Evolutionary conservation across 192 early-diverging fungal genomes (phyloP), one percentile per base, ranked within the genome.

Genomic region (Entomortierella lignicola): DNA sequence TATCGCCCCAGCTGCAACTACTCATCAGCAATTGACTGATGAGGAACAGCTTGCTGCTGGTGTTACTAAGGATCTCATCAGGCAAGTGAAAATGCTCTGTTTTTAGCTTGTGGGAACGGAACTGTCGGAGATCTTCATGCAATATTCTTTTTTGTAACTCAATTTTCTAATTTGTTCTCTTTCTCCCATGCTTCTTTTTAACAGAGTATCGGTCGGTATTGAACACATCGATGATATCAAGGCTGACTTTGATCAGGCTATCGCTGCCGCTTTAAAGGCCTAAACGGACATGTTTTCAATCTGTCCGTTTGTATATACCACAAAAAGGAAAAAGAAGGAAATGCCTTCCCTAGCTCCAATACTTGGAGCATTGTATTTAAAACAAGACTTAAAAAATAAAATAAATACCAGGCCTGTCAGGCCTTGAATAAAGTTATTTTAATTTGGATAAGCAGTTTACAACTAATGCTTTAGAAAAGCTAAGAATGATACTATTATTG

Each of bases 21-120:
- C 94, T 15, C 95, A 98, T 74, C 93, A 93, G 73, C 96, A 96
- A 82, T 82, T 98, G 48, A 87, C 87, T 7, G 90, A 92, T 64
- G 89, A 90, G 32, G 96, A 98, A 83, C 94, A 95, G 75, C 29
- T 69, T n/a, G 65, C 89, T 8, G 81, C 89, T 11, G 95, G 96
- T 60, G 92, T 95, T 12, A 91, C 90, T 18, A 85, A 89, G 44
- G 96, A 96, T 69, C 77, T 94, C 57, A 87, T 97, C 63, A 75
- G 71, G 71, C 39, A 59, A 44, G 32, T 39, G 17, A 20, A 0
- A 17, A 0, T 63, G 34, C 5, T 37, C 10, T 37, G 4, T 37
- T 47, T 47, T 47, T 47, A 3, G 20, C 20, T n/a, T n/a, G n/a
- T n/a, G n/a, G n/a, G n/a, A n/a, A n/a, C n/a, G n/a, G n/a, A n/a